Percentiles rank a stretch among this genome's conserved stretches.
Conservation (phyloP, 164 flowering plant genomes). For the Platanus orientalis region DNA sequence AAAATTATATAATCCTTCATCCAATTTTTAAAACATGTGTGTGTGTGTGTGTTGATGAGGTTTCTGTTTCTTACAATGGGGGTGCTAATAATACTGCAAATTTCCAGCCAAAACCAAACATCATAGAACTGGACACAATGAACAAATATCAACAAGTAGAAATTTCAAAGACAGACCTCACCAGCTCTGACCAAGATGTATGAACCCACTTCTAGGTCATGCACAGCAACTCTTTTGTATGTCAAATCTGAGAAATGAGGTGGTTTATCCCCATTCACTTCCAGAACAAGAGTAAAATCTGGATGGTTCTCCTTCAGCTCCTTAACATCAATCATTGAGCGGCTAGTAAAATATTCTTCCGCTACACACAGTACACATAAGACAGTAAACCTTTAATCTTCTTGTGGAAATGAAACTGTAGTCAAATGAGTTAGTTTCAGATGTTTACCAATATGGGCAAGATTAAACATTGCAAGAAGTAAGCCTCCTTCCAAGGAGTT, state of each 20-base stretch:
- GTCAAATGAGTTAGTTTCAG: conserved; percentile 3
- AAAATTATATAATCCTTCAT: too few species aligned
- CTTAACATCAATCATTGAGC: conserved; percentile 84
- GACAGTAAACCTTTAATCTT: conserved; percentile 1
- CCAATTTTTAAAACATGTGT: too few species aligned
- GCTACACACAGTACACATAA: conserved; percentile 43
- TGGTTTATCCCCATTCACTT: conserved; percentile 35
- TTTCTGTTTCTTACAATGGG: too few species aligned
- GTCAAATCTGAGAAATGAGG: conserved; percentile 59
- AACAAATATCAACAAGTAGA: background rate
- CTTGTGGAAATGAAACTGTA: background rate
- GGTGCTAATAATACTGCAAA: background rate
- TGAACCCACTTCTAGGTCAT: conserved; percentile 72
- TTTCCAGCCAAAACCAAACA: background rate
- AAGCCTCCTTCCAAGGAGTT: conserved; percentile 91
- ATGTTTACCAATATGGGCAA: conserved; percentile 84
- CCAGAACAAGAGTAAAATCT: conserved; percentile 79
- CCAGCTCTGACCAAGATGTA: conserved; percentile 93
- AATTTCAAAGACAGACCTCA: conserved; percentile 63
- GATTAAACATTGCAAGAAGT: conserved; percentile 95
- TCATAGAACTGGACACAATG: background rate
- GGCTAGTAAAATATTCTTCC: conserved; percentile 95
- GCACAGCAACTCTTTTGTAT: conserved; percentile 73
- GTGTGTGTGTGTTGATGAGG: too few species aligned
- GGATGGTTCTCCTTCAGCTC: conserved; percentile 94